Percentiles rank a stretch among this genome's conserved stretches.
Conservation (phyloP, 208 protist genomes). For the Leishmania braziliensis region DNA sequence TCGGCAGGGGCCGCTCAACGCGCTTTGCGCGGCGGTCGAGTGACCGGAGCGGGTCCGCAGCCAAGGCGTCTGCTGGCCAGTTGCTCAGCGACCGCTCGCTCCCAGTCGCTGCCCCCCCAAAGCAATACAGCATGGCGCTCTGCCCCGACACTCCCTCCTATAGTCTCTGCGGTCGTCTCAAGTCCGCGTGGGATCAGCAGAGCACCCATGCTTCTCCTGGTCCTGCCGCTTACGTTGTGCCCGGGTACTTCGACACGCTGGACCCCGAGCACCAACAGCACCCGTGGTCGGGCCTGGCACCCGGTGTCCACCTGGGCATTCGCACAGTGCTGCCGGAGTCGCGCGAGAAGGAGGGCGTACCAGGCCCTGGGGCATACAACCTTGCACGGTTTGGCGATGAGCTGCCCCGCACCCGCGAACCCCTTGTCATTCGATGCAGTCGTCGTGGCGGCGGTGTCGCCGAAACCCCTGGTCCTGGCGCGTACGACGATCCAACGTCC, state of each 20-base stretch:
- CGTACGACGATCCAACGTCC: constrained; percentile 78
- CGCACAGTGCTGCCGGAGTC: constrained; percentile 41
- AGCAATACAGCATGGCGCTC: constrained; percentile 78
- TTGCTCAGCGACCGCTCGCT: neutral
- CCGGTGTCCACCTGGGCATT: constrained; percentile 59
- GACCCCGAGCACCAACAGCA: constrained; percentile 18
- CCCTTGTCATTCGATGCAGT: constrained; percentile 37
- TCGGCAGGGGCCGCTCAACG: constrained; percentile 59
- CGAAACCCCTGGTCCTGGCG: constrained; percentile 44
- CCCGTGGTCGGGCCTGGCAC: constrained; percentile 24
- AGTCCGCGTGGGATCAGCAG: constrained; percentile 39
- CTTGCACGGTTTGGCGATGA: constrained; percentile 55
- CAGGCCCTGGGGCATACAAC: constrained; percentile 39
- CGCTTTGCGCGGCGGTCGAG: constrained; percentile 35
- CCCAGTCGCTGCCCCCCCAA: constrained; percentile 26
- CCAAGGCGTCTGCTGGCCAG: neutral
- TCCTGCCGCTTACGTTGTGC: constrained; percentile 58
- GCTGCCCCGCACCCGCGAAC: constrained; percentile 32
- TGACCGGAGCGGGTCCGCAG: neutral
- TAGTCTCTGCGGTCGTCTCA: constrained; percentile 60
- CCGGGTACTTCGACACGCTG: constrained; percentile 51
- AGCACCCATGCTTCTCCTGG: constrained; percentile 24
- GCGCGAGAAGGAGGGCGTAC: constrained; percentile 35
- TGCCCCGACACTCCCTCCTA: constrained; percentile 64
- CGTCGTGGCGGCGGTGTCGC: constrained; percentile 4